Base-by-base conservation (phyloP, 163 green algal genomes). In the Chlorella variabilis region DNA sequence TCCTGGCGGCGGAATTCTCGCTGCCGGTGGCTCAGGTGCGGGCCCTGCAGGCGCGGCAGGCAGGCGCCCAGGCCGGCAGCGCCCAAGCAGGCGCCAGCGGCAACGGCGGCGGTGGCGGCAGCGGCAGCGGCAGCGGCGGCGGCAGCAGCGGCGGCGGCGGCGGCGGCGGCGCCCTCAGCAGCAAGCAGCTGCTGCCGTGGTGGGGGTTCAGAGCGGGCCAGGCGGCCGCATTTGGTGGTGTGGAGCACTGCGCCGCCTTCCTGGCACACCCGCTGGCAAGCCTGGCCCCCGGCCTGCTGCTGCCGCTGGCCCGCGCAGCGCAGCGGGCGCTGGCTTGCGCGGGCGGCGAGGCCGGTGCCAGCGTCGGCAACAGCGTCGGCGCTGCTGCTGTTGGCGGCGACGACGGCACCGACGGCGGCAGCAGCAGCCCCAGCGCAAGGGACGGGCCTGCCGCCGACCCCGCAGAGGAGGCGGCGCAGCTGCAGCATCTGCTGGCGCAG, bases 1-100 rank as follows among this genome's bases (percentile, higher is more conserved):
- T 89, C 6, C 41, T 58, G 11, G 33, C 59, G 6, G 36, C 80
- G 0, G 87, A 90, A 51, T 90, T 86, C 41, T 49, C 69, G 13
- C 45, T 83, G 25, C 75, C 82, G 7, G 39, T 49, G 33, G 82
- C 56, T 0, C 29, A 70, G 8, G 8, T 63, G 71, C 17, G 29
- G 25, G 48, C 7, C 25, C 61, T 38, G 23, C 54, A 45, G 8
- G 63, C 29, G 0, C 59, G 71, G 71, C 71, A 80, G 71, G 33
- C 41, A 34, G 25, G 27, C n/a, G n/a, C n/a, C 23, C 27, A 48
- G 25, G 27, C 36, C 13, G 34, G 7, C 36, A 29, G 71, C 61
- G 38, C 33, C 36, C 11, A 11, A 15, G 45, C 11, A 54, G 15
- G 25, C 48, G 21, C 2, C 18, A 41, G 45, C 29, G 23, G 75